phyloP scores from a whole-genome alignment of 306 rosid genomes.

The Cajanus cajan region DNA sequence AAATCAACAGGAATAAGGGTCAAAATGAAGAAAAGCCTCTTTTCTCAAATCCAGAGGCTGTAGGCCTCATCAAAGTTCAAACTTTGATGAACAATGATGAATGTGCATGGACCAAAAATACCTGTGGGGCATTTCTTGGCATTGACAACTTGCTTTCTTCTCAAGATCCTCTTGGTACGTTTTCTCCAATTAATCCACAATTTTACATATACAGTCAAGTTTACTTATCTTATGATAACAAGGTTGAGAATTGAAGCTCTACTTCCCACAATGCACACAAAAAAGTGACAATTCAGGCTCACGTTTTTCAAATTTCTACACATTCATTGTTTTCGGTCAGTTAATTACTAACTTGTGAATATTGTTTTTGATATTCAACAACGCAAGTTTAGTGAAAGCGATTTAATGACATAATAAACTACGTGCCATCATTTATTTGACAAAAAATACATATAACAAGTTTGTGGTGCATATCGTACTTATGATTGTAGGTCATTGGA shows the following conservation, averaged over 20 bases:
- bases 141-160: conserved; percentile 39
- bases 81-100: conserved; percentile 38
- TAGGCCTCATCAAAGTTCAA: conserved; percentile 26
- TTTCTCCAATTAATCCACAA: conserved; percentile 7
- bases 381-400: neutral
- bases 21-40: conserved; percentile 25
- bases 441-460: neutral
- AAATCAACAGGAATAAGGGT: conserved; percentile 26
- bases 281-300: neutral
- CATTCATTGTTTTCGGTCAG: neutral
- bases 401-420: neutral
- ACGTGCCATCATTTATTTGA: neutral
- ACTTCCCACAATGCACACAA: neutral
- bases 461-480: neutral
- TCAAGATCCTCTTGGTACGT: conserved; percentile 35
- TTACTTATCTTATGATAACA: neutral
- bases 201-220: neutral
- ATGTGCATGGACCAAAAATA: conserved; percentile 39
- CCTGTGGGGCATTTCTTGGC: conserved; percentile 43
- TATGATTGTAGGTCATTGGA: conserved; percentile 23
- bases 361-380: neutral
- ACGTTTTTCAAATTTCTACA: neutral
- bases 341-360: neutral
- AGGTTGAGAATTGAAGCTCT: neutral
- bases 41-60: conserved; percentile 35